Percentiles rank a stretch among this genome's conserved stretches.
Evolutionary conservation across 1,139 yeast genomes (phyloP).

Genomic region (Candida neerlandica): DNA sequence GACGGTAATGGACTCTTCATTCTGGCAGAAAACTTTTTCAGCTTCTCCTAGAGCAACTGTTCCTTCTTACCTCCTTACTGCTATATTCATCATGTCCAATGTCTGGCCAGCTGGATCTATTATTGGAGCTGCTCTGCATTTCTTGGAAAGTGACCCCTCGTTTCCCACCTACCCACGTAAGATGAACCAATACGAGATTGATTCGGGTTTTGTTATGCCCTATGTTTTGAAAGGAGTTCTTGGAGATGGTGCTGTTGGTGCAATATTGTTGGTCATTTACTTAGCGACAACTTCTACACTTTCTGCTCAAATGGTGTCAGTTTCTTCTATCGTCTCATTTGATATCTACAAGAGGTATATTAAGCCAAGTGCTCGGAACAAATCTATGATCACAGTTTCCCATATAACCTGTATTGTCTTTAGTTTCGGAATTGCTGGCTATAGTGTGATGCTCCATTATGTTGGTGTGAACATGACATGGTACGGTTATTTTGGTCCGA

Average conservation of each 20-base stretch:
- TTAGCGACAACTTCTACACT: slow-evolving; percentile 36
- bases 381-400: slow-evolving; percentile 29
- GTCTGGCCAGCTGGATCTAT: slow-evolving; percentile 36
- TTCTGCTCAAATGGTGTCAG: slow-evolving; percentile 35
- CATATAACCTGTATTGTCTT: slow-evolving; percentile 31
- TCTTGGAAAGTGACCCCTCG: slow-evolving; percentile 24
- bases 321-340: slow-evolving; percentile 31
- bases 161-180: slow-evolving; percentile 35
- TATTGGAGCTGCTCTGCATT: slow-evolving; percentile 29
- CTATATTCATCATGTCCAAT: slow-evolving; percentile 31
- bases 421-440: slow-evolving; percentile 33
- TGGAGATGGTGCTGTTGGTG: slow-evolving; percentile 33
- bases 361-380: slow-evolving; percentile 27
- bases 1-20: slow-evolving; percentile 34
- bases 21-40: slow-evolving; percentile 39
- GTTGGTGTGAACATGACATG: slow-evolving; percentile 36
- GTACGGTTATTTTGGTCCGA: slow-evolving; percentile 37
- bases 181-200: slow-evolving; percentile 27
- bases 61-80: slow-evolving; percentile 41
- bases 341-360: slow-evolving; percentile 34
- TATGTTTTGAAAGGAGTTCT: slow-evolving; percentile 28
- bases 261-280: slow-evolving; percentile 27
- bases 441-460: slow-evolving; percentile 33
- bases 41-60: slow-evolving; percentile 36
- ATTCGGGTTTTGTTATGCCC: slow-evolving; percentile 31